These are phyloP conservation scores for Tuber aestivum DNA, from an alignment of 495 filamentous ascomycete genomes.

Conservation along the genomic window DNA sequence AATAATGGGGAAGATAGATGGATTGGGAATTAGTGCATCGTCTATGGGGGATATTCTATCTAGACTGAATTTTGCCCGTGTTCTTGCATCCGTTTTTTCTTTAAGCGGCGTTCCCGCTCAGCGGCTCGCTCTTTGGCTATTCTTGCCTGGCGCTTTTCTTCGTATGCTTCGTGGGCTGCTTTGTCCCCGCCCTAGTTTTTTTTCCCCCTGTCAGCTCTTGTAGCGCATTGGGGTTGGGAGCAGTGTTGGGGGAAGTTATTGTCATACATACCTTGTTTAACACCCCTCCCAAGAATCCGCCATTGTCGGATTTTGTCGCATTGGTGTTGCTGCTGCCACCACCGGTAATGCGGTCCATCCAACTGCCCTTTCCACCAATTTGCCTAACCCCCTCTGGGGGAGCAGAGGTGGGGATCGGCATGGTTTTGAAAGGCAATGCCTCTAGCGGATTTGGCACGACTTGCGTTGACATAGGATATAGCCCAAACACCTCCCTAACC, in stretches of 20 bases:
- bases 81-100: background rate
- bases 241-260: background rate
- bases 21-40: background rate
- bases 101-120: background rate
- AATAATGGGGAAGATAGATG: background rate
- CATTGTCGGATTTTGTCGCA: background rate
- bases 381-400: slow-evolving; percentile 37
- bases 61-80: background rate
- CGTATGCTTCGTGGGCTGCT: background rate
- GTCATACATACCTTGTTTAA: background rate
- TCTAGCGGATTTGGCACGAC: slow-evolving; percentile 19
- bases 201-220: background rate
- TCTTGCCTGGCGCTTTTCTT: background rate
- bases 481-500: slow-evolving; percentile 50
- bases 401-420: slow-evolving; percentile 36
- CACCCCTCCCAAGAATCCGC: background rate
- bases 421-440: slow-evolving; percentile 20
- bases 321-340: background rate
- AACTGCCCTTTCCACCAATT: slow-evolving; percentile 35
- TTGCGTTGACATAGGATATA: slow-evolving; percentile 47
- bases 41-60: background rate
- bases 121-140: background rate
- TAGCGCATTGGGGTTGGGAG: background rate
- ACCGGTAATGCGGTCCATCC: slow-evolving; percentile 33
- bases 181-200: background rate